Evolutionary conservation across 352 stramenopile genomes (phyloP), one percentile per base, ranked within the genome.

Genomic region (Paralagenidium karlingii): DNA sequence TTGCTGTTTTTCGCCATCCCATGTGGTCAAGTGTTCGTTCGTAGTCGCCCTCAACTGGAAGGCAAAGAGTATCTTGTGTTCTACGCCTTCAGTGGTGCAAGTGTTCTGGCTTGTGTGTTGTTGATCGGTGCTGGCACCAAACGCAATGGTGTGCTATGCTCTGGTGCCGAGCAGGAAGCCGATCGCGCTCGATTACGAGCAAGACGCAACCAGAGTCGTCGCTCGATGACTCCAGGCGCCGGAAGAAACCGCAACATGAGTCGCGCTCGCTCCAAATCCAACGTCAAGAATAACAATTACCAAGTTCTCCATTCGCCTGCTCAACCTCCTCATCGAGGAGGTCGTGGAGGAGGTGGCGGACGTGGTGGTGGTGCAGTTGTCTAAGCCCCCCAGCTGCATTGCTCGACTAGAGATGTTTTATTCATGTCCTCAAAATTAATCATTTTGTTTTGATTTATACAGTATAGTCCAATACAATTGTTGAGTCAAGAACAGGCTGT

Each of bases 211-310:
- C 73, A 64, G 40, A 55, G 70, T 10, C 70, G 70, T 29, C 79
- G 56, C 21, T 57, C 58, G 1, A 63, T 68, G 25, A 84, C 70
- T 3, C 68, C 70, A 3, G 68, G 70, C 26, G 77, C 58, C 24
- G 68, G 65, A 13, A 59, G 68, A 2, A 68, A 58, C 25, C 67
- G 61, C 49, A 80, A 83, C 47, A 55, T 79, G 34, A 78, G 63
- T 32, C 66, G 65, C n/a, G 74, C 69, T 33, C 63, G 69, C 18
- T 61, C 49, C 36, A 78, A 78, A 52, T 78, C 64, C 25, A n/a
- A n/a, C n/a, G n/a, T n/a, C n/a, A n/a, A n/a, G n/a, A 59, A 81
- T 49, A 74, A 61, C 49, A 81, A 76, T 55, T 81, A 81, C 49
- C 64, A 81, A 39, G 60, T 78, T 50, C 76, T 56, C 52, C 64